Evolutionary conservation across 257 asterid genomes (phyloP), one percentile per base, ranked within the genome.

Genomic region (Primulina huaijiensis): DNA sequence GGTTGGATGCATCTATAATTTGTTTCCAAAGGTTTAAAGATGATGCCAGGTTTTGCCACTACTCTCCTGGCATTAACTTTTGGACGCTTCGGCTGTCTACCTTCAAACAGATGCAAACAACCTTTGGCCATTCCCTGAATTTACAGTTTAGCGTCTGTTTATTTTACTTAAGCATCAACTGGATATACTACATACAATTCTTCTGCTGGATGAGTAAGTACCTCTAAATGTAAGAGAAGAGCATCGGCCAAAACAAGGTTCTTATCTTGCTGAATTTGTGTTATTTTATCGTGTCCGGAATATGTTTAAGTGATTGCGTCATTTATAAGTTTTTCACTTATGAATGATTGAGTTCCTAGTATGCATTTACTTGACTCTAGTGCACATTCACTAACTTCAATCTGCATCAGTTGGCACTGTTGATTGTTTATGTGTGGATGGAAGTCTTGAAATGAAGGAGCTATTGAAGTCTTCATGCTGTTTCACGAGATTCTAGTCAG

Each of bases 21-120:
- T 88, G 88, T 90, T 89, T 85, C 89, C 83, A 74, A 81, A 75
- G 81, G 83, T 75, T 73, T 72, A 79, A 67, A 74, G 84, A 71
- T 80, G 84, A 75, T 83, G 83, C 80, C 67, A 77, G 85, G 82
- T 84, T 79, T 80, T 75, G 84, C 82, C 50, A 75, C 83, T 84
- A 68, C 77, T 79, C 81, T 75, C 79, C 76, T 86, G 85, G 81
- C 79, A 77, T 79, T 71, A 77, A 69, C 78, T 73, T 74, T 84
- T 81, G 82, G 3, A 77, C 83, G 74, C 75, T 77, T 65, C 66
- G 10, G 70, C 78, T 79, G 62, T 81, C 80, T 80, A 70, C 81
- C 80, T 82, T 75, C 74, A 75, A 72, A 75, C 75, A 71, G 72
- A 80, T 72, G 76, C 74, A 60, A 12, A 78, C 75, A 30, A 68